Evolutionary conservation across 139 green algal genomes (phyloP).

Genomic region (Limnomonas spitsbergensis): DNA sequence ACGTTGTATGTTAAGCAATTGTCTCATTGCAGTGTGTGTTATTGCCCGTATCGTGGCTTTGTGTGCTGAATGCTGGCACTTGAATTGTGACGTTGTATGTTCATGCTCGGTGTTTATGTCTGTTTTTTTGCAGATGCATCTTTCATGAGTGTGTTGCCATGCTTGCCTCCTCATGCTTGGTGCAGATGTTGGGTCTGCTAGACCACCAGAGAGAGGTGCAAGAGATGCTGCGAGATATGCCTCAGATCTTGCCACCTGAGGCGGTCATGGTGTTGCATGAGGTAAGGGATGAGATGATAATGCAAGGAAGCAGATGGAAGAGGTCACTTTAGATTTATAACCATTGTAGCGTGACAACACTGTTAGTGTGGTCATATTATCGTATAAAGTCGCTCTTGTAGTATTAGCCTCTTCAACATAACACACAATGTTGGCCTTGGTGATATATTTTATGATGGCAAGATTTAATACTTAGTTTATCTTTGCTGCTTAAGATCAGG

Average conservation of each 20-base stretch:
- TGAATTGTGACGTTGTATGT: not conserved
- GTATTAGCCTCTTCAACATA: not conserved
- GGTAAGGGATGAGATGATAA: slow-evolving; percentile 1
- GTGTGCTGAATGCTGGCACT: not conserved
- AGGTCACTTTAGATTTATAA: not conserved
- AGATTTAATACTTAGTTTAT: not conserved
- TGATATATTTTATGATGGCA: not conserved
- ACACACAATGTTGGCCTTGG: not conserved
- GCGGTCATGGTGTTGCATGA: not conserved
- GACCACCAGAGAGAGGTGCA: slow-evolving; percentile 39
- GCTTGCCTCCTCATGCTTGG: too few relatives aligned
- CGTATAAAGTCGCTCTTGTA: too few relatives aligned
- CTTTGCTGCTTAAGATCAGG: not conserved
- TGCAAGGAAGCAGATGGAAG: not conserved
- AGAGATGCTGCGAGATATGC: slow-evolving; percentile 30
- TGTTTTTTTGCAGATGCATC: not conserved
- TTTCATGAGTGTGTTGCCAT: not conserved
- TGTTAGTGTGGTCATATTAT: not conserved
- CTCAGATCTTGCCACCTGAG: slow-evolving; percentile 15
- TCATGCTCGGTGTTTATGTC: not conserved
- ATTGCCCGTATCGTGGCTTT: not conserved
- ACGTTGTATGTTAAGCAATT: too few relatives aligned
- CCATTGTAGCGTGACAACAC: not conserved
- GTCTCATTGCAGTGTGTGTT: not conserved
- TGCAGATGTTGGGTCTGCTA: slow-evolving; percentile 32